A percentile compares a stretch with the other conserved stretches of the same genome.
phyloP scores from a whole-genome alignment of 768 basidiomycete species.

The Lentinula aciculospora region DNA sequence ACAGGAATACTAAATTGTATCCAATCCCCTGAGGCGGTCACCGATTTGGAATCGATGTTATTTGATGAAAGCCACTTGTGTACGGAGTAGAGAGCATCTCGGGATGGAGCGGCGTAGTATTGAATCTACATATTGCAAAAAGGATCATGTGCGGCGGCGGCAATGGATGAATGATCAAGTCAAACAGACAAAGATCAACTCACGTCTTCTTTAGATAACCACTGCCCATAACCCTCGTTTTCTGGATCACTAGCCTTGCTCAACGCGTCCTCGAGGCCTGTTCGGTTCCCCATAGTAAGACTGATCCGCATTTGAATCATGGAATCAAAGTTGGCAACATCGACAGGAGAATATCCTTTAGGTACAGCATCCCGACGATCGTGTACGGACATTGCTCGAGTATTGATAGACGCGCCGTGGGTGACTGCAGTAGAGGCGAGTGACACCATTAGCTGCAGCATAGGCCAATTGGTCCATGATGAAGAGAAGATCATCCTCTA shows the following conservation, averaged over 20 bases:
- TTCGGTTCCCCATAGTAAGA: slow-evolving; percentile 19
- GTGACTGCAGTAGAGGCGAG: background rate
- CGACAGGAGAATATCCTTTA: background rate
- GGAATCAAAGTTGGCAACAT: slow-evolving; percentile 12
- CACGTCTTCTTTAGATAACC: slow-evolving; percentile 24
- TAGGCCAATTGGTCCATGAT: background rate
- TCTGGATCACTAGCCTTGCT: slow-evolving; percentile 23
- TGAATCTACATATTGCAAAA: no score
- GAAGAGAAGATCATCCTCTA: background rate
- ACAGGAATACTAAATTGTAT: slow-evolving; percentile 24
- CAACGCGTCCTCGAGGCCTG: slow-evolving; percentile 23
- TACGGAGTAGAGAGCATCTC: slow-evolving; percentile 20
- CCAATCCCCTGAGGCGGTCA: slow-evolving; percentile 34
- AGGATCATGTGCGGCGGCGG: no score
- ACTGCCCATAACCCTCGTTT: slow-evolving; percentile 19
- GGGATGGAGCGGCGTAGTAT: slow-evolving; percentile 11
- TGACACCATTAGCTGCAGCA: background rate
- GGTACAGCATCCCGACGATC: background rate
- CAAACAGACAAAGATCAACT: background rate
- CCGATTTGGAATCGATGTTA: slow-evolving; percentile 27
- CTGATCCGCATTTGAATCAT: slow-evolving; percentile 24
- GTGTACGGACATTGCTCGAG: background rate
- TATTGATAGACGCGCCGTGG: background rate
- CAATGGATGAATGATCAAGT: background rate
- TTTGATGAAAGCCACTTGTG: slow-evolving; percentile 39